These are phyloP conservation scores for Pythium inflatum DNA, from an alignment of 352 stramenopile species.

Conservation along the genomic window DNA sequence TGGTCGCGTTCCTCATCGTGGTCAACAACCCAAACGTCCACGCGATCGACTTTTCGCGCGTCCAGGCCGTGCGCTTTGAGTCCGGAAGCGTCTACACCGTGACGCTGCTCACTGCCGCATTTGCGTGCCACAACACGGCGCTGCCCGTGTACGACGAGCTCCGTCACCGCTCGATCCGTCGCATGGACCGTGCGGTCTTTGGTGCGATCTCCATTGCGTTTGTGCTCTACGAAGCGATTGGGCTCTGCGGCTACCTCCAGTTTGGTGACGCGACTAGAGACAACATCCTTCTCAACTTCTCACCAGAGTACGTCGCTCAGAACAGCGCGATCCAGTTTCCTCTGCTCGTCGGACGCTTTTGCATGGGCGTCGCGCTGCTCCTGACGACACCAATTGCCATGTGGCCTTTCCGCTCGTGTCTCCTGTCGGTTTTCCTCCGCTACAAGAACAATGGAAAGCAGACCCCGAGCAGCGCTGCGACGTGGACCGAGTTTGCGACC, in stretches of 20 bases:
- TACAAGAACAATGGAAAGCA: conserved; percentile 66
- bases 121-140: conserved; percentile 80
- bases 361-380: conserved; percentile 67
- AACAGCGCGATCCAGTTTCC: conserved; percentile 50
- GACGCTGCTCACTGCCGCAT: conserved; percentile 73
- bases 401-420: conserved; percentile 78
- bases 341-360: conserved; percentile 59
- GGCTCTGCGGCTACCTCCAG: conserved; percentile 70
- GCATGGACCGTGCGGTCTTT: conserved; percentile 70
- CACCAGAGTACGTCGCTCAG: conserved; percentile 52
- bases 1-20: conserved; percentile 51
- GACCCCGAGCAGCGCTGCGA: conserved; percentile 63
- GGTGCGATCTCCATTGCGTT: conserved; percentile 69
- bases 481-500: conserved; percentile 44
- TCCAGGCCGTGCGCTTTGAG: conserved; percentile 59
- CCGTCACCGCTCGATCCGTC: conserved; percentile 46
- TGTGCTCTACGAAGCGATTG: conserved; percentile 71
- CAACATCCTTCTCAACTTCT: conserved; percentile 83
- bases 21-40: conserved; percentile 21
- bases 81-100: conserved; percentile 73
- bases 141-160: conserved; percentile 81
- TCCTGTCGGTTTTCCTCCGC: conserved; percentile 70
- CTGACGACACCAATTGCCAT: conserved; percentile 73
- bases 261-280: conserved; percentile 66
- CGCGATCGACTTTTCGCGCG: conserved; percentile 33